A percentile compares a stretch with the other conserved stretches of the same genome.
Evolutionary conservation across 108 stramenopile genomes (phyloP).

Genomic region (Cyclotella cryptica): DNA sequence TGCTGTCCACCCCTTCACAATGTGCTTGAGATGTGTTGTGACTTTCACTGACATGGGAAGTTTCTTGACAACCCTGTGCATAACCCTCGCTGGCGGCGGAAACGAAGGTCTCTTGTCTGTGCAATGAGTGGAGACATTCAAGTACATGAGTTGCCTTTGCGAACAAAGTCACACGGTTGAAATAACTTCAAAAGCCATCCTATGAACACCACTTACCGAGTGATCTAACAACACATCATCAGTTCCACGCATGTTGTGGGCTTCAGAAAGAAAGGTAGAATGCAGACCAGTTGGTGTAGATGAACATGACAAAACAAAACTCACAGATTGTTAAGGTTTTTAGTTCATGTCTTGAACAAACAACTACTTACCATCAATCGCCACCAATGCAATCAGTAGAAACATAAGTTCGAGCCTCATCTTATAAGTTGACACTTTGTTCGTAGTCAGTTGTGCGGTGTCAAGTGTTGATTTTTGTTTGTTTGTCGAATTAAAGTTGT

Average conservation of each 20-base stretch:
- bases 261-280: not conserved
- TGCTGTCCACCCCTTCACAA: too few species aligned
- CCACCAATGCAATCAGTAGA: slow-evolving; percentile 7
- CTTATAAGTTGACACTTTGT: not conserved
- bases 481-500: not conserved
- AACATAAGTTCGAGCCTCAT: not conserved
- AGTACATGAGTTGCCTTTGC: not conserved
- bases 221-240: slow-evolving; percentile 1
- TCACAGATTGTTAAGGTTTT: not conserved
- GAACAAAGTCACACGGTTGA: not conserved
- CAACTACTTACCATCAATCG: not conserved
- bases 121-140: not conserved
- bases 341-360: not conserved
- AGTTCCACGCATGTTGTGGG: slow-evolving; percentile 4
- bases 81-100: too few species aligned
- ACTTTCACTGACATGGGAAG: too few species aligned
- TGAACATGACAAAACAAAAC: not conserved
- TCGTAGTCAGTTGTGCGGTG: not conserved
- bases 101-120: not conserved
- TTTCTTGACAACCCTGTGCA: too few species aligned
- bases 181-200: not conserved
- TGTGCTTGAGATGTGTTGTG: too few species aligned
- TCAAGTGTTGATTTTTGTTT: not conserved
- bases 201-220: not conserved
- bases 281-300: not conserved